These are phyloP conservation scores for Claviceps sp. DNA, from an alignment of 2,329 filamentous ascomycete genomes.

Conservation along the genomic window DNA sequence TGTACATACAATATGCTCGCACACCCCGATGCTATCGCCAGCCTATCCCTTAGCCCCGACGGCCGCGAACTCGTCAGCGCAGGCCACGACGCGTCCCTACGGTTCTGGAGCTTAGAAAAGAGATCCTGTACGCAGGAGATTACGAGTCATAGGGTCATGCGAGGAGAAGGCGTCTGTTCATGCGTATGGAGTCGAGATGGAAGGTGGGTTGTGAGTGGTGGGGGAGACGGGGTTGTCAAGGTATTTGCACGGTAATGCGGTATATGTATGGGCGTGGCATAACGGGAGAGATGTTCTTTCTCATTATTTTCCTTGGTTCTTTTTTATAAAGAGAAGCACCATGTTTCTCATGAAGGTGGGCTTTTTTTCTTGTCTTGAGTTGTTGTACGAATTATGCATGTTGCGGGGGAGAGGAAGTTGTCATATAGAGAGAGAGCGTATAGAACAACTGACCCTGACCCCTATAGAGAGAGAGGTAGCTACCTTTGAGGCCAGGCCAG, in stretches of 20 bases:
- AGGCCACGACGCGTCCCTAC: slow-evolving; percentile 86
- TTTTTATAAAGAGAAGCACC: too few relatives aligned
- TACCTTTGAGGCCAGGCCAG: slow-evolving; percentile 1
- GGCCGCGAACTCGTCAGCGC: slow-evolving; percentile 89
- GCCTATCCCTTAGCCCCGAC: slow-evolving; percentile 82
- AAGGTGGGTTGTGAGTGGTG: slow-evolving; percentile 84
- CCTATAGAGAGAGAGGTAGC: not conserved
- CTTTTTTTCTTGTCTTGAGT: not conserved
- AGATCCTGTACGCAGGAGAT: slow-evolving; percentile 91
- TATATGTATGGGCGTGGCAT: not conserved
- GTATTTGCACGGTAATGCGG: slow-evolving; percentile 52
- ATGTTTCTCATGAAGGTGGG: too few relatives aligned
- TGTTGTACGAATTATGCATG: slow-evolving; percentile 5
- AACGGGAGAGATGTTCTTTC: not conserved
- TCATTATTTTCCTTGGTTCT: not conserved
- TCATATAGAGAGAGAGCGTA: not conserved
- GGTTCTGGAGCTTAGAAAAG: slow-evolving; percentile 97
- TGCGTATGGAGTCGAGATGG: slow-evolving; percentile 96
- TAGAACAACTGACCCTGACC: too few relatives aligned
- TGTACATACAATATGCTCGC: slow-evolving; percentile 98
- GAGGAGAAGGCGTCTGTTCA: slow-evolving; percentile 86
- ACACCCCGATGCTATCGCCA: slow-evolving; percentile 84
- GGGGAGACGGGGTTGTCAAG: slow-evolving; percentile 92
- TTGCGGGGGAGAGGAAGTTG: slow-evolving; percentile 3
- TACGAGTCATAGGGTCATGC: slow-evolving; percentile 83